Conservation (phyloP, 352 stramenopile species). For the Pilasporangium apinafurcum region DNA sequence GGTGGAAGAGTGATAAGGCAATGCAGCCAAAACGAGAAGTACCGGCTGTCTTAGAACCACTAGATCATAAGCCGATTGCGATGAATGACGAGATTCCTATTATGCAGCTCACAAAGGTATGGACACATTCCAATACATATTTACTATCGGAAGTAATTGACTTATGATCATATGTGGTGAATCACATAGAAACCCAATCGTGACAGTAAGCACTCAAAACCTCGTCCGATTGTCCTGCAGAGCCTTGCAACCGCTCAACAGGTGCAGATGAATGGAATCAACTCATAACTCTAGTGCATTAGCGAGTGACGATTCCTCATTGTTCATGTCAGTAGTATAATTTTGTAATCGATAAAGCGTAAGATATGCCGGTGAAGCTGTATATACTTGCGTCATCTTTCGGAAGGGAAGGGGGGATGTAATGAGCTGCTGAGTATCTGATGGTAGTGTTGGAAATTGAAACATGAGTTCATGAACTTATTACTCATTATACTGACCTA, state of each 20-base stretch:
- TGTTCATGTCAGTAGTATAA: too few relatives aligned
- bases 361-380: too few relatives aligned
- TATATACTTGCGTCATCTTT: too few relatives aligned
- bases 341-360: too few relatives aligned
- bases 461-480: too few relatives aligned
- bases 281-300: too few relatives aligned
- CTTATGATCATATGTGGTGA: background rate
- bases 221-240: conserved; percentile 48
- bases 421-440: too few relatives aligned
- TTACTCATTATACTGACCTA: too few relatives aligned
- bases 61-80: conserved; percentile 55
- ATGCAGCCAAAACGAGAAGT: conserved; percentile 28
- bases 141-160: background rate
- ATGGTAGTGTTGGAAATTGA: too few relatives aligned
- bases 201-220: conserved; percentile 51
- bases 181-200: conserved; percentile 25
- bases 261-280: too few relatives aligned
- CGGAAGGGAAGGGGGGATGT: too few relatives aligned
- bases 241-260: conserved; percentile 35
- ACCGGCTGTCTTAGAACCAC: conserved; percentile 43
- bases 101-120: conserved; percentile 52
- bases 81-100: conserved; percentile 53
- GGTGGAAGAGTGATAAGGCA: conserved; percentile 37
- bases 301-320: too few relatives aligned
- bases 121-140: background rate